Evolutionary conservation across 2,329 filamentous ascomycete genomes (phyloP), one percentile per base, ranked within the genome.

Genomic region (Endoconidiophora laricicola): DNA sequence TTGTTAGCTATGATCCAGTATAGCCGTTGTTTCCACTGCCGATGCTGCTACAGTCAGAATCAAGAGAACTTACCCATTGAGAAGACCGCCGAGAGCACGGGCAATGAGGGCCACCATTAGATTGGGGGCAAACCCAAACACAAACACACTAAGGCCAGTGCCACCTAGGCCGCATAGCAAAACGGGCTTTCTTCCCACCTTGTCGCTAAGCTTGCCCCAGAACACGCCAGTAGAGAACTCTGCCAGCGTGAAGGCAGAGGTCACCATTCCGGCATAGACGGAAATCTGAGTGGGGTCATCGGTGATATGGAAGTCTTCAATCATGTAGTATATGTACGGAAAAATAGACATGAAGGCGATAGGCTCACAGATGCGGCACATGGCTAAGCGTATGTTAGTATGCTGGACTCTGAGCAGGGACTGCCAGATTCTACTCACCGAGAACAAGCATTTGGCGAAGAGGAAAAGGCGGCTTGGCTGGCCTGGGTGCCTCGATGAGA

Each of bases 311-410:
- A 96, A 96, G 54, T 87, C 86, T 59, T 87, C 74, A 58, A 96
- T 83, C 91, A 98, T 96, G 70, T 84, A 90, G 69, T 94, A 96
- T 58, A 94, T 87, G 65, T 96, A 98, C 1, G 91, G 91, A 63
- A 98, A 96, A 58, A 96, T 95, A 49, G 88, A 95, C 86, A 95
- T 96, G 72, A 98, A 96, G 4, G 91, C 91, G 64, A 98, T 96
- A 48, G 91, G 91, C 64, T 98, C 91, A 71, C 87, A 95, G 69
- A 98, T 90, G 61, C 91, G 82, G 67, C 88, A 94, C 60, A 94
- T 73, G 43, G 87, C 88, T 93, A 46, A 49, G 23, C 43, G 39
- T 37, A 26, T 54, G 44, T 50, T 52, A 53, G 48, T 42, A 22
- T 33, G 5, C 26, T 44, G 33, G 14, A 16, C 41, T 43, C n/a